phyloP scores from a whole-genome alignment of 2,329 filamentous ascomycete genomes.

The Trichophyton rubrum region DNA sequence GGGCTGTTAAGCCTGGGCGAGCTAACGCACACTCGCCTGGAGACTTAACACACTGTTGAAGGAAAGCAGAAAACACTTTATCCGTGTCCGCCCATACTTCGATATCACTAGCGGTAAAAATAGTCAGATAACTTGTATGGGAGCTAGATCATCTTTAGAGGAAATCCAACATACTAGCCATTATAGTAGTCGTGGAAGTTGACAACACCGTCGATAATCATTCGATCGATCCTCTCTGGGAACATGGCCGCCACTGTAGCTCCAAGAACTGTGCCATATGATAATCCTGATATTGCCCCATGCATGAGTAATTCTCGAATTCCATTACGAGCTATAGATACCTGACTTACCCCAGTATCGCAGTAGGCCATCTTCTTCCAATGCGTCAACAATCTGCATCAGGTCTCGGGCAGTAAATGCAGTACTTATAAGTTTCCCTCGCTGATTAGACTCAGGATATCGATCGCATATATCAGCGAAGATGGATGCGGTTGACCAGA shows the following conservation, averaged over 20 bases:
- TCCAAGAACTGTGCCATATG: slow-evolving; percentile 19
- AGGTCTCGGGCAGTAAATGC: slow-evolving; percentile 34
- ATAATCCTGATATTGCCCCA: slow-evolving; percentile 26
- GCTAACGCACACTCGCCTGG: slow-evolving; percentile 28
- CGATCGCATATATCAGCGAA: neutral
- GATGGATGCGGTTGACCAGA: neutral
- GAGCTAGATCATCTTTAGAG: neutral
- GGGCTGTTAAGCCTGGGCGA: slow-evolving; percentile 20
- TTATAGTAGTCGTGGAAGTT: slow-evolving; percentile 15
- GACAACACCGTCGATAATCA: slow-evolving; percentile 28
- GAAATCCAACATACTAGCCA: slow-evolving; percentile 7
- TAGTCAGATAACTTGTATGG: neutral
- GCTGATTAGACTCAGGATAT: slow-evolving; percentile 16
- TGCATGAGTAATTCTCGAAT: neutral
- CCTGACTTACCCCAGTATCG: slow-evolving; percentile 26
- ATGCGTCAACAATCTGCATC: slow-evolving; percentile 32
- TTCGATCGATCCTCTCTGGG: slow-evolving; percentile 28
- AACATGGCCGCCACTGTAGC: slow-evolving; percentile 28
- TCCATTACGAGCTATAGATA: neutral
- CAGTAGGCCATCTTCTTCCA: slow-evolving; percentile 29
- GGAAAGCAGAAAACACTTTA: slow-evolving; percentile 18
- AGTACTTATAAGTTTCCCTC: slow-evolving; percentile 28
- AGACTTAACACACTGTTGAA: slow-evolving; percentile 17
- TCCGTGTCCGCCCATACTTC: slow-evolving; percentile 19
- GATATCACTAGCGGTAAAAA: slow-evolving; percentile 14